phyloP scores from a whole-genome alignment of 768 basidiomycete genomes.

The Leucosporidium scottii region DNA sequence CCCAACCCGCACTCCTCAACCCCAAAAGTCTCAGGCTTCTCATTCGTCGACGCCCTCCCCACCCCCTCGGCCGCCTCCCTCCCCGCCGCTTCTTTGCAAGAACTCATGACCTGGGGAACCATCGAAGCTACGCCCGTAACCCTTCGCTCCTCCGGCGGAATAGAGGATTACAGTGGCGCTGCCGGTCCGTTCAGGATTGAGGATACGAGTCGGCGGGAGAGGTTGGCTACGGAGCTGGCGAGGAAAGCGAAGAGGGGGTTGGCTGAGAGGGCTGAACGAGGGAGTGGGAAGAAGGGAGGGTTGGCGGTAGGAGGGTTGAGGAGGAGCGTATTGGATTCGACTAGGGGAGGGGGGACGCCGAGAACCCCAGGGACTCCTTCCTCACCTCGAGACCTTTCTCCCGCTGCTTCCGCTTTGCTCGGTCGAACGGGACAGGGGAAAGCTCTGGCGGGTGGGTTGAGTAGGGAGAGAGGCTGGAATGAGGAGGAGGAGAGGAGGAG shows the following conservation, averaged over 20 bases:
- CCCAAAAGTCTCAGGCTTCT: conserved; percentile 51
- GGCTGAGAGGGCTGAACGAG: neutral
- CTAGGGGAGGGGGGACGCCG: conserved; percentile 7
- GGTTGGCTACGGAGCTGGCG: conserved; percentile 71
- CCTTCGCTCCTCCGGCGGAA: conserved; percentile 55
- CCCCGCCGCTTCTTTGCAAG: conserved; percentile 72
- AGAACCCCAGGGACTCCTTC: neutral
- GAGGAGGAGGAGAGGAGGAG: conserved; percentile 12
- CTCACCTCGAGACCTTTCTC: conserved; percentile 11
- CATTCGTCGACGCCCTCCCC: conserved; percentile 75
- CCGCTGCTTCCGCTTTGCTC: conserved; percentile 28
- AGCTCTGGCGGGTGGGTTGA: conserved; percentile 20
- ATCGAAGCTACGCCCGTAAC: conserved; percentile 85
- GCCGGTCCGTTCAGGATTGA: conserved; percentile 69
- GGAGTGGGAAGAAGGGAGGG: neutral
- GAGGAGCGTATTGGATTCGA: conserved; percentile 3
- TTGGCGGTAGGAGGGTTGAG: conserved; percentile 11
- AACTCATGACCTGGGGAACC: conserved; percentile 97
- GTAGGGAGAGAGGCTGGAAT: conserved; percentile 5
- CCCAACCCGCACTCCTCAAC: conserved; percentile 23
- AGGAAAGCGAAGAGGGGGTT: conserved; percentile 52
- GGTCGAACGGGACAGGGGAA: conserved; percentile 18
- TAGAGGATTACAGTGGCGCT: conserved; percentile 15
- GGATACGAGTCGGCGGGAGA: conserved; percentile 69
- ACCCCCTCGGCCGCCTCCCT: conserved; percentile 78